phyloP scores from a whole-genome alignment of 805 yeast species.

The Wickerhamiella brachini region DNA sequence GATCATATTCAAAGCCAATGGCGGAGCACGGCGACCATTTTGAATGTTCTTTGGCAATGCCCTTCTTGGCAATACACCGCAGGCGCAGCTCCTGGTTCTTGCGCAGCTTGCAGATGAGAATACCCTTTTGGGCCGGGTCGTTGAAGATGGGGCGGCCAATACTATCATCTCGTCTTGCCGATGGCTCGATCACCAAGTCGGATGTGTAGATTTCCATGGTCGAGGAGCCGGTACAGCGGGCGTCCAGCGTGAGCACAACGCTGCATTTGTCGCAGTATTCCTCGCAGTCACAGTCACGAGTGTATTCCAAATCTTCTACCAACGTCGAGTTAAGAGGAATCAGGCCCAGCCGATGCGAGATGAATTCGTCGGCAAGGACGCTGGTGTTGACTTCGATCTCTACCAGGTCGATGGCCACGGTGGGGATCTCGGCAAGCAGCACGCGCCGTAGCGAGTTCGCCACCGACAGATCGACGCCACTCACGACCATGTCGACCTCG shows the following conservation, averaged over 20 bases:
- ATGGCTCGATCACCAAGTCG: constrained; percentile 44
- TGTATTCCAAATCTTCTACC: constrained; percentile 70
- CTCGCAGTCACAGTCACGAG: constrained; percentile 95
- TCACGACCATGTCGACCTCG: constrained; percentile 77
- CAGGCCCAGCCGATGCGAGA: constrained; percentile 86
- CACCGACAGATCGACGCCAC: constrained; percentile 75
- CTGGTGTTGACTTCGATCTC: constrained; percentile 88
- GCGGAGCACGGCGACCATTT: constrained; percentile 98
- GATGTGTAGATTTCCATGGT: constrained; percentile 84
- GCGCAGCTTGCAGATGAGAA: constrained; percentile 80
- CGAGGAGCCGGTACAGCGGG: constrained; percentile 76
- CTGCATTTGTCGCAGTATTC: constrained; percentile 94
- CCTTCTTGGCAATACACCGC: constrained; percentile 93
- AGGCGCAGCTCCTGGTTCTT: constrained; percentile 83
- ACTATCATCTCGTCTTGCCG: constrained; percentile 26
- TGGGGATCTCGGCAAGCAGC: constrained; percentile 93
- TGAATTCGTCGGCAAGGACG: constrained; percentile 92
- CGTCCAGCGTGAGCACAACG: constrained; percentile 72
- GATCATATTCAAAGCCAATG: constrained; percentile 92
- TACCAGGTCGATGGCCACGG: constrained; percentile 92
- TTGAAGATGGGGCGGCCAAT: constrained; percentile 79
- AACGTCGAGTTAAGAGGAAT: constrained; percentile 78
- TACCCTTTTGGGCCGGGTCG: constrained; percentile 60
- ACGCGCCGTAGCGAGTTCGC: constrained; percentile 88
- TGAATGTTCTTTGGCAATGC: constrained; percentile 94